These are phyloP conservation scores for Hypomyces perniciosus DNA, from an alignment of 2,329 filamentous ascomycete genomes.

Conservation along the genomic window DNA sequence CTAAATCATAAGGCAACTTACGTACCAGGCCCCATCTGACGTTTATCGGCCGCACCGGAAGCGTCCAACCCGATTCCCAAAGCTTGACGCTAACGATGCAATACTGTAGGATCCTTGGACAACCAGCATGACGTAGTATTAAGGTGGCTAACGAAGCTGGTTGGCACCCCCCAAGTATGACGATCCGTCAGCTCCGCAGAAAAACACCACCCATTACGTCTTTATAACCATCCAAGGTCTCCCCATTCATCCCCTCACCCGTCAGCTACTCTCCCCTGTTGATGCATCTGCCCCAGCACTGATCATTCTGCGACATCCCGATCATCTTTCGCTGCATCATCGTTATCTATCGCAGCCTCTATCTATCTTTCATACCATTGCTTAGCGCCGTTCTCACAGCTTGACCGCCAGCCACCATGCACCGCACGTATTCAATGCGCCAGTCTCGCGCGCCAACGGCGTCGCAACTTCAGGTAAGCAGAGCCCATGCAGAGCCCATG, in stretches of 20 bases:
- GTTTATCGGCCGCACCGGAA: conserved; percentile 1
- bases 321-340: not conserved
- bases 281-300: conserved; percentile 2
- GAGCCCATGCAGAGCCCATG: conserved; percentile 10
- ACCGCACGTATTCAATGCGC: conserved; percentile 99
- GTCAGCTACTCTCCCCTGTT: conserved; percentile 2
- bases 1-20: not conserved
- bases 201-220: conserved; percentile 2
- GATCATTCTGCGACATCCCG: conserved; percentile 3
- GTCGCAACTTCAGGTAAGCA: conserved; percentile 58
- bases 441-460: conserved; percentile 92
- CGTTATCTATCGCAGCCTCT: not conserved
- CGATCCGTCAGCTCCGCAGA: conserved; percentile 13
- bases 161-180: conserved; percentile 8
- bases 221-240: conserved; percentile 10
- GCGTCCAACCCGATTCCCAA: not conserved
- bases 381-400: conserved; percentile 15
- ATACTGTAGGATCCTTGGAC: not conserved
- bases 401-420: conserved; percentile 54
- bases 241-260: conserved; percentile 6
- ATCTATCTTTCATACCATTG: conserved; percentile 9
- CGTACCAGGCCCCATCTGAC: conserved; percentile 8
- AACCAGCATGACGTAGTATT: conserved; percentile 10
- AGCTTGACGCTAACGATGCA: not conserved
- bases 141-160: not conserved